A percentile compares a stretch with the other conserved stretches of the same genome.
These are phyloP conservation scores for Combretum micranthum DNA, from an alignment of 345 rosid species.

Conservation along the genomic window DNA sequence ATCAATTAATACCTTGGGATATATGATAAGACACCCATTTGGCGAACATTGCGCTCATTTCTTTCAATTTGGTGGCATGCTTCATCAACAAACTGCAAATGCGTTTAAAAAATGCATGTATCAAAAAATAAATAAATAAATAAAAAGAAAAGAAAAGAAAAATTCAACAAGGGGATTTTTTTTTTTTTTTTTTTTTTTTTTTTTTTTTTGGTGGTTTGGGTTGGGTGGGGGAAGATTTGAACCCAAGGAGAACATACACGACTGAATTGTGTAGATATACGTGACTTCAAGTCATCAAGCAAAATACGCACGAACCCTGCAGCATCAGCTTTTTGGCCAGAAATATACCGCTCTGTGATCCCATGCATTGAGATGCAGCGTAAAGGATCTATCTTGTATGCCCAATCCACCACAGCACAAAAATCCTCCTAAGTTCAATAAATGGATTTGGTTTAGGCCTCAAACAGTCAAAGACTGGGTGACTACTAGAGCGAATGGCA, in stretches of 20 bases:
- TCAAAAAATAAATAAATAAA: too few species aligned
- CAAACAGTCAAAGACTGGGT: too few species aligned
- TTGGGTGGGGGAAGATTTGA: too few species aligned
- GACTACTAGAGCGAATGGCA: too few species aligned
- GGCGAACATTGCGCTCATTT: conserved; percentile 84
- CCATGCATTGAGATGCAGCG: conserved; percentile 99
- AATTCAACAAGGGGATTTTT: too few species aligned
- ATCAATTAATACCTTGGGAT: conserved; percentile 97
- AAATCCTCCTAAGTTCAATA: conserved; percentile 64
- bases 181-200: too few species aligned
- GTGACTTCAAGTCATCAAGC: conserved; percentile 90
- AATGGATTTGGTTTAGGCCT: too few species aligned
- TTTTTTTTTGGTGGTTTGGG: too few species aligned
- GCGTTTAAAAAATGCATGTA: background rate
- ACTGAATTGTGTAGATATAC: conserved; percentile 80
- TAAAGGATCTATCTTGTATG: conserved; percentile 93
- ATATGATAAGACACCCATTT: conserved; percentile 84
- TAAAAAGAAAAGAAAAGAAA: too few species aligned
- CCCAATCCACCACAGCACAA: conserved; percentile 99
- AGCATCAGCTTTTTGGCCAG: conserved; percentile 99
- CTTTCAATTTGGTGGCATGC: conserved; percentile 97
- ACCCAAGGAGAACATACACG: conserved; percentile 47
- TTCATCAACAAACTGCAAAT: conserved; percentile 87
- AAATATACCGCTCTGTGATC: conserved; percentile 87
- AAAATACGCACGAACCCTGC: conserved; percentile 97